These are phyloP conservation scores for Truncatella angustata DNA, from an alignment of 2,329 filamentous ascomycete genomes.

Conservation along the genomic window DNA sequence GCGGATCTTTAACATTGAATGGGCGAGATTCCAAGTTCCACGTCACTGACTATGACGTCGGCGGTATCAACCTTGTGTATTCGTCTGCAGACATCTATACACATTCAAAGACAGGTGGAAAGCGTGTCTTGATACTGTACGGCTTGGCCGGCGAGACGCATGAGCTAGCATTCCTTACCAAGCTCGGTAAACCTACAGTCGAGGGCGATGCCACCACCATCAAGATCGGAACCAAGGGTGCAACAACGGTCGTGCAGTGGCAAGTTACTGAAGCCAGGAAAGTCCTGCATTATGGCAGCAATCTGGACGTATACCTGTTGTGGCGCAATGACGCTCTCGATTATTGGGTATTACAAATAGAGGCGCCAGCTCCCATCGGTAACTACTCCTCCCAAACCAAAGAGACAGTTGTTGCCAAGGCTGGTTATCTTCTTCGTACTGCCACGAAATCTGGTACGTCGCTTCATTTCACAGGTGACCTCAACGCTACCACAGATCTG, in stretches of 20 bases:
- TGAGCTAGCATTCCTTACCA: constrained; percentile 51
- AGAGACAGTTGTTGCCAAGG: constrained; percentile 55
- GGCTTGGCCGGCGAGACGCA: constrained; percentile 60
- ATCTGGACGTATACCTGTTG: constrained; percentile 37
- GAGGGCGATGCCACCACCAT: constrained; percentile 6
- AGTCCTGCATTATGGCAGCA: constrained; percentile 32
- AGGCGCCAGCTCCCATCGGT: constrained; percentile 12
- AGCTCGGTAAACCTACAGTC: constrained; percentile 31
- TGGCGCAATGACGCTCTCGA: constrained; percentile 48
- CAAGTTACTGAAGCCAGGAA: constrained; percentile 34
- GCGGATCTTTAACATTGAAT: constrained; percentile 53
- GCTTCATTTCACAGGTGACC: constrained; percentile 65
- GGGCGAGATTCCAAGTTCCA: constrained; percentile 69
- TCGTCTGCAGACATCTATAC: constrained; percentile 69
- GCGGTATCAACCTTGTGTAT: constrained; percentile 57
- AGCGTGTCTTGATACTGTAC: constrained; percentile 54
- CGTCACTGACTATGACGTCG: constrained; percentile 64
- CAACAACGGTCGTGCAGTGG: constrained; percentile 5
- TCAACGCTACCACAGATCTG: constrained; percentile 66
- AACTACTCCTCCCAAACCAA: constrained; percentile 9
- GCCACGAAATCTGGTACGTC: constrained; percentile 53
- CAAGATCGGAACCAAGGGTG: constrained; percentile 1
- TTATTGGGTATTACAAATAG: constrained; percentile 59
- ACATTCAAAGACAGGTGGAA: constrained; percentile 50
- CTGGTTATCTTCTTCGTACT: constrained; percentile 62